Evolutionary conservation across 1,284 basidiomycete species (phyloP).

Genomic region (Takashimella koratensis): DNA sequence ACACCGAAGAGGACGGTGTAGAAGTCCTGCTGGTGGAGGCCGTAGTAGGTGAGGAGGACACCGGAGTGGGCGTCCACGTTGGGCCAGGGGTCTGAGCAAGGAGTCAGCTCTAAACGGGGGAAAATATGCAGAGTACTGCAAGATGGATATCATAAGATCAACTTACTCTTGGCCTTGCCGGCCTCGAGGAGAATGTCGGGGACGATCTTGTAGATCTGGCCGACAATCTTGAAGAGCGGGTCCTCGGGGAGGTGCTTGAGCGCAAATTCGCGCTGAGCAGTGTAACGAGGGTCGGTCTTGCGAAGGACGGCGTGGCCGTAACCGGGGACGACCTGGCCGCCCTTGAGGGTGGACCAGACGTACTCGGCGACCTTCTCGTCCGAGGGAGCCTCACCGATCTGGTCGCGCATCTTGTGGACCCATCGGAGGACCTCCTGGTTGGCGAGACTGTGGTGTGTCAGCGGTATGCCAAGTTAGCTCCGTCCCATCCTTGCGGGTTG

Average conservation of each 20-base stretch:
- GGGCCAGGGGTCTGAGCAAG: constrained; percentile 52
- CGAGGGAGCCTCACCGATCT: constrained; percentile 74
- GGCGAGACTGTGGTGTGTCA: constrained; percentile 59
- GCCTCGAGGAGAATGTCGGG: constrained; percentile 90
- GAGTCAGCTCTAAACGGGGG: constrained; percentile 6
- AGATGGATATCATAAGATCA: constrained; percentile 45
- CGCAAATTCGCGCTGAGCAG: constrained; percentile 90
- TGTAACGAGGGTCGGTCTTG: constrained; percentile 97
- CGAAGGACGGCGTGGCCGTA: constrained; percentile 96
- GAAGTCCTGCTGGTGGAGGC: constrained; percentile 82
- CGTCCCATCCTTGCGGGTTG: no score
- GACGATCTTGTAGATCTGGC: constrained; percentile 87
- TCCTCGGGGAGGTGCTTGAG: constrained; percentile 82
- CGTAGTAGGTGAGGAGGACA: constrained; percentile 75
- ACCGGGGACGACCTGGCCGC: constrained; percentile 87
- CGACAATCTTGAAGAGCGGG: constrained; percentile 87
- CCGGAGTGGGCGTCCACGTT: constrained; percentile 98
- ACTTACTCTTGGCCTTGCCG: constrained; percentile 78
- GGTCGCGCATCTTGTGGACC: constrained; percentile 81
- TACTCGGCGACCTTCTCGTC: constrained; percentile 87
- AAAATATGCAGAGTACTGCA: neutral
- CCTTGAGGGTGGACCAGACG: constrained; percentile 87
- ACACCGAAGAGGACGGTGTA: constrained; percentile 98
- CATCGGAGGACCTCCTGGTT: constrained; percentile 92
- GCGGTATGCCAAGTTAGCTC: neutral